phyloP scores from a whole-genome alignment of 805 yeast genomes.

The Tanozyma kutaoensis region DNA sequence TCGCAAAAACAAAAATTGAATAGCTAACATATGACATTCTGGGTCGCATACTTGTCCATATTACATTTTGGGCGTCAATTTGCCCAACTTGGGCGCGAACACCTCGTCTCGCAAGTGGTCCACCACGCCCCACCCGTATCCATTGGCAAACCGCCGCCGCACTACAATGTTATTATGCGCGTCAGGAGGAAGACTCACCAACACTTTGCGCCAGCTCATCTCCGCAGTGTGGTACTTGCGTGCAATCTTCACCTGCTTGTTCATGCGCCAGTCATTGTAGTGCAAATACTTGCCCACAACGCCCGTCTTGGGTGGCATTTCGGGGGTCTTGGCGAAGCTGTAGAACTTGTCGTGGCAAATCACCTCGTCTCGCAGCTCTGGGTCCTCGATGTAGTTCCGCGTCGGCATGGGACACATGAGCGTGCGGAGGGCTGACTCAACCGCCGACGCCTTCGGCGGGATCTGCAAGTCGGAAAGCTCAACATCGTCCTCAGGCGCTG shows the following conservation, averaged over 20 bases:
- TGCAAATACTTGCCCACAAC: conserved; percentile 4
- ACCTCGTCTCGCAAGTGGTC: too few species aligned
- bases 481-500: too few species aligned
- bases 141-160: conserved; percentile 28
- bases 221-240: conserved; percentile 23
- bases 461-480: conserved; percentile 14
- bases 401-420: conserved; percentile 27
- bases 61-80: too few species aligned
- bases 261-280: conserved; percentile 19
- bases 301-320: conserved; percentile 5
- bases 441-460: conserved; percentile 30
- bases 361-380: conserved; percentile 18
- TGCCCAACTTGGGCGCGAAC: too few species aligned
- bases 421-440: conserved; percentile 27
- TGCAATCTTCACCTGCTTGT: conserved; percentile 28
- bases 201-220: conserved; percentile 29
- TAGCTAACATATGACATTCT: background rate
- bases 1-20: conserved; percentile 5
- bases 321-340: conserved; percentile 16
- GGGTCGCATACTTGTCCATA: too few species aligned
- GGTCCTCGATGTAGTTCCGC: conserved; percentile 15
- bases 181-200: conserved; percentile 30
- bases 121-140: conserved; percentile 34
- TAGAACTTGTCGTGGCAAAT: conserved; percentile 31
- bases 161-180: conserved; percentile 33